Conservation (phyloP, 1,284 basidiomycete genomes). For the Neonothopanus nambi region DNA sequence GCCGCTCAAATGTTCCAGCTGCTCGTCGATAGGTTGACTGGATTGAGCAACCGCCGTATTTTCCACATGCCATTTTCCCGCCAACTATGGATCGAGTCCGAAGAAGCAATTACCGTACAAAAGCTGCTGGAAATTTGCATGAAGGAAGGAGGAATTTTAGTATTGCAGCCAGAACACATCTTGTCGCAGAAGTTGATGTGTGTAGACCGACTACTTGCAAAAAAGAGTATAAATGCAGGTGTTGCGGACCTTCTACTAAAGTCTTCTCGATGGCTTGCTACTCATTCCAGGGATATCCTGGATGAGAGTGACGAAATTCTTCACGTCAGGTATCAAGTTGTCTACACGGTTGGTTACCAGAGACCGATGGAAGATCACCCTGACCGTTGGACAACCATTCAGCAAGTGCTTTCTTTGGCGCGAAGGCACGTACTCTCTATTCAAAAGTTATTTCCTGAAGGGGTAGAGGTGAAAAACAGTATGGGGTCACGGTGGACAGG, state of each 20-base stretch:
- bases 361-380: conserved; percentile 41
- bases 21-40: conserved; percentile 42
- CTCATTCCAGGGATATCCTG: conserved; percentile 13
- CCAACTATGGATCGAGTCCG: conserved; percentile 25
- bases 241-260: not conserved
- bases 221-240: conserved; percentile 5
- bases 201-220: conserved; percentile 30
- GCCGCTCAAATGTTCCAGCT: conserved; percentile 48
- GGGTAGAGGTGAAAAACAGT: conserved; percentile 22
- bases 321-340: conserved; percentile 12
- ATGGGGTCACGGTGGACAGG: conserved; percentile 13
- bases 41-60: conserved; percentile 45
- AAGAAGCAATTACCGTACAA: conserved; percentile 25
- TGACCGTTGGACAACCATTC: conserved; percentile 45
- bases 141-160: conserved; percentile 39
- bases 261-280: conserved; percentile 7
- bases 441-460: conserved; percentile 15
- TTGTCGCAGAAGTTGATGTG: conserved; percentile 50
- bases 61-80: conserved; percentile 53
- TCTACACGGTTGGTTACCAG: conserved; percentile 36
- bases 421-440: conserved; percentile 18
- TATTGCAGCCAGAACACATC: conserved; percentile 54
- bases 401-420: conserved; percentile 37
- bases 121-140: conserved; percentile 40
- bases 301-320: conserved; percentile 20